Evolutionary conservation across 1,284 basidiomycete genomes (phyloP), one percentile per base, ranked within the genome.

Genomic region (Trametes versicolor): DNA sequence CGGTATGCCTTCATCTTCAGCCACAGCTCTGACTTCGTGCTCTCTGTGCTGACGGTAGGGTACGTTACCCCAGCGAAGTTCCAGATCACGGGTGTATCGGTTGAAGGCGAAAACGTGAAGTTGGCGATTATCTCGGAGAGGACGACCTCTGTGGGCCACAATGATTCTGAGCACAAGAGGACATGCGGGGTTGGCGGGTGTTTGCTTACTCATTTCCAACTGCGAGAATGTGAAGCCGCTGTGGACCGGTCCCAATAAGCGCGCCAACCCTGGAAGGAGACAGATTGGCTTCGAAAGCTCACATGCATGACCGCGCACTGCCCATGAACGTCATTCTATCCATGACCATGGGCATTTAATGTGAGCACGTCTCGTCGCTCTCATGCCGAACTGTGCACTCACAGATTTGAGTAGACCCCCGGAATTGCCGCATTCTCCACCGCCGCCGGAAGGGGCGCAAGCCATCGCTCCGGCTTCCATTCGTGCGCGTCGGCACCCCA

Each of bases 401-500:
- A 72, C 73, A 71, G 27, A 55, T 72, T 58, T 9, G 71, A 70
- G 47, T 72, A 74, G 1, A 74, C 67, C 0, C 72, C 72, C 9
- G 72, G 74, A 2, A 73, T 52, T 17, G 41, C 47, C 2, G 72
- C 70, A 9, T 63, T 62, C 25, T 60, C 62, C 2, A 73, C 57
- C 1, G 63, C 43, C 7, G 52, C 48, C 1, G 72, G 73, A 0
- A 72, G 54, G 5, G 71, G 67, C 5, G 63, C 57, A 7, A 77
- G 65, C 75, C 75, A 76, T 9, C 76, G 71, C 55, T 77, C 74
- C 4, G 75, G 75, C 81, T 75, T 83, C 77, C 84, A 88, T 61
- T 86, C 81, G 23, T 68, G 62, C 7, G 84, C 81, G 70, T 89
- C 87, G 37, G 82, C 78, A 4, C 87, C 87, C 87, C 87, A 89